Evolutionary conservation across 306 rosid genomes (phyloP), one percentile per base, ranked within the genome.

Genomic region (Lathyrus oleraceus): DNA sequence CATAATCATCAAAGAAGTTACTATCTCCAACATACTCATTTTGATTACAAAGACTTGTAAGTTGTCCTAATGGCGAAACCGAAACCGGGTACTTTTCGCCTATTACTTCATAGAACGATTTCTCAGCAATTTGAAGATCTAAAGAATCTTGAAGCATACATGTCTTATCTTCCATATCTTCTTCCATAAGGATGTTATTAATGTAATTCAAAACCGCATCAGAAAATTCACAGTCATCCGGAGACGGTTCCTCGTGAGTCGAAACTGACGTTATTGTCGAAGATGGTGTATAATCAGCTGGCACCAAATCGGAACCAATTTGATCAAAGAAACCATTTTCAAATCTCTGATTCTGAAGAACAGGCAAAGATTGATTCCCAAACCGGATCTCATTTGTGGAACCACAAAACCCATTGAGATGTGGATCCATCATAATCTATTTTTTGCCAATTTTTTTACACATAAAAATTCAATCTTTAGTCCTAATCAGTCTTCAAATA

Each of bases 171-270:
- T 91, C 99, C 85, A 89, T 74, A 67, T 91, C 99, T 78, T 91
- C 97, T 69, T 95, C 97, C 99, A 95, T 95, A 15, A 95, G 99
- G 69, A 91, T 95, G 83, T 89, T 95, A 82, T 61, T 89, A 54
- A 95, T 95, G 81, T 84, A 95, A 8, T 73, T 71, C 85, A 95
- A 86, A 79, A 89, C 84, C 3, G 81, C 76, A 87, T 95, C 96
- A 16, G 97, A 89, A 81, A 95, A 95, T 48, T 95, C 99, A 72
- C 92, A 95, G 4, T 91, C 96, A 76, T 95, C 99, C 1, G 75
- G 84, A 20, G 82, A 90, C 82, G 84, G 88, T 7, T 87, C 97
- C 74, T 82, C 97, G 0, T 69, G 86, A 44, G 76, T 79, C 65
- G 73, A 75, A 78, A 64, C 73, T 1, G 89, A 81, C 60, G 57